Base-by-base conservation (phyloP, 768 basidiomycete species). In the Podaxis sp. region DNA sequence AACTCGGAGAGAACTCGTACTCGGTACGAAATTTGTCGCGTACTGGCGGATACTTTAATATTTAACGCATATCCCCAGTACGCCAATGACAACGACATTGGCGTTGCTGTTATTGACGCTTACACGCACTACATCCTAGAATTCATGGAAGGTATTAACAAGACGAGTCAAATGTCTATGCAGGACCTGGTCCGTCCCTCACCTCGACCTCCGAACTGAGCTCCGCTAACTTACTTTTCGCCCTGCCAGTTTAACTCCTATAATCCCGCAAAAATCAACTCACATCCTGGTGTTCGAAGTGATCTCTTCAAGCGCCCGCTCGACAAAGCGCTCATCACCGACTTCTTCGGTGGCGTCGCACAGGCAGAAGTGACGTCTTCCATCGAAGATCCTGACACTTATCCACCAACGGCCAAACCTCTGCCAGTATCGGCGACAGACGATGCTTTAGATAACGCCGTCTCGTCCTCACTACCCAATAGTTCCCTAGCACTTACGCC, bases 31-130 rank as follows among this genome's bases (percentile, higher is more conserved):
- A 38, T 52, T 19, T 57, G 8, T 24, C 26, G 28, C 38, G 11
- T 61, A 38, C 61, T 24, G 52, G 8, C 24, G 30, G 54, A 53
- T 40, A 26, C 9, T 11, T 33, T 30, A 36, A 46, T 19, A 30
- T 8, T 56, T 48, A 4, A 64, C 49, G 42, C 19, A 53, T 33
- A 42, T 5, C 55, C 44, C 12, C 67, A 98, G 95, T 88, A 98
- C 68, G 91, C 93, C 71, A 93, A 92, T 70, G 97, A 99, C 77
- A 79, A 88, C 39, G 96, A 98, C 66, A 88, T 99, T 30, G 97
- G 97, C 2, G 93, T 99, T 0, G 89, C 95, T 0, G 95, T 99
- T 54, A 97, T 98, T 65, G 97, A 99, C 72, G 86, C 87, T 13
- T 99, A 87, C 72, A 99, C 96, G 0, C 97, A 99, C 76, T 90